These are phyloP conservation scores for Trichomonas gallinae DNA, from an alignment of 208 protist genomes.

Conservation along the genomic window DNA sequence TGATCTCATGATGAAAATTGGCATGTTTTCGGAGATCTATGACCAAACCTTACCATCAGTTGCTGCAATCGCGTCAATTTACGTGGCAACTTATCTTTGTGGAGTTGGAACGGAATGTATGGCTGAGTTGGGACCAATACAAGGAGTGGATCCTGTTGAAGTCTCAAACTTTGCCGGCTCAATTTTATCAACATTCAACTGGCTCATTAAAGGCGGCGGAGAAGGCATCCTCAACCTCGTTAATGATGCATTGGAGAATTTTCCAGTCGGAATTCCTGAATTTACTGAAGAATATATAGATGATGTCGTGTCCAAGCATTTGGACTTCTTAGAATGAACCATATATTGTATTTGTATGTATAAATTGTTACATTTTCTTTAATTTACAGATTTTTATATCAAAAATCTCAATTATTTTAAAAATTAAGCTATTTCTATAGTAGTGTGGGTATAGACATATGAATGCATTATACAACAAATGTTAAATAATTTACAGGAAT, in stretches of 20 bases:
- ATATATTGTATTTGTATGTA: background rate
- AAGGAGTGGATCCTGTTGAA: background rate
- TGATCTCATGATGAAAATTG: background rate
- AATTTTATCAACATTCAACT: background rate
- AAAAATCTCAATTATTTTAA: too few species aligned
- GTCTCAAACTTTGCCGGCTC: background rate
- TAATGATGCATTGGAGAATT: background rate
- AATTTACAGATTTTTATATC: too few species aligned
- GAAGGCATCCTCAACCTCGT: background rate
- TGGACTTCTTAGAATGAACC: background rate
- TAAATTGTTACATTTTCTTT: background rate
- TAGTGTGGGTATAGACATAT: too few species aligned
- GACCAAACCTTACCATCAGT: background rate
- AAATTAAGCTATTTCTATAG: too few species aligned
- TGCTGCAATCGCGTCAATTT: background rate
- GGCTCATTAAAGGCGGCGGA: background rate
- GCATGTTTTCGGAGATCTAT: background rate
- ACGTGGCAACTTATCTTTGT: background rate
- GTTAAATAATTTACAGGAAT: background rate
- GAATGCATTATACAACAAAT: too few species aligned
- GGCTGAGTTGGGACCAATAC: background rate
- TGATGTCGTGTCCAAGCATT: background rate
- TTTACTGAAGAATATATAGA: background rate
- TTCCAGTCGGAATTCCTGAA: background rate
- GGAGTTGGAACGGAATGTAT: background rate